Evolutionary conservation across 257 asterid species (phyloP), one percentile per base, ranked within the genome.

Genomic region (Gentiana macrophylla): DNA sequence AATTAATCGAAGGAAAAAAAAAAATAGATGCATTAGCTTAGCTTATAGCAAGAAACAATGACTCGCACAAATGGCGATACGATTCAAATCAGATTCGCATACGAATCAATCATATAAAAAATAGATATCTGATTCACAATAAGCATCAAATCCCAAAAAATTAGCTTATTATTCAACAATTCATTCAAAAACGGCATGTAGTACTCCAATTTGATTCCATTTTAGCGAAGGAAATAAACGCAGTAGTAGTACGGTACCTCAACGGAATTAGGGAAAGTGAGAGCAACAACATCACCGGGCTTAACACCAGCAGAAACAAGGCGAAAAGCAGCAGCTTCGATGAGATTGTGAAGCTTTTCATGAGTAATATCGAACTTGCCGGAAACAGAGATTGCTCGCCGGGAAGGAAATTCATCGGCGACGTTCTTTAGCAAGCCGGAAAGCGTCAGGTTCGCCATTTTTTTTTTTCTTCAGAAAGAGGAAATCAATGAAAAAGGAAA

Each of bases 231-330:
- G 33, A 10, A 50, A 49, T 32, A 60, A 36, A 6, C 35, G 4
- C 63, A 24, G 24, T 24, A 24, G 24, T 24, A 24, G 24, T 24
- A 24, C 24, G 24, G 24, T 24, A 88, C 99, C 94, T 92, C 99
- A 15, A 85, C 79, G 55, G 94, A 74, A 68, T 88, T 92, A 13
- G 99, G 94, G 68, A 92, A 92, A 46, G 97, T 88, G 38, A 92
- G 94, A 50, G 95, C 99, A 38, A 92, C 77, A 37, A 86, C 94
- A 15, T 92, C 95, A 32, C 89, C 89, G 0, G 84, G 86, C 12
- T 67, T 70, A 43, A 92, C 80, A 50, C 99, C 97, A 66, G 95
- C 86, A 61, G 94, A 71, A 43, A 83, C 15, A 45, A 92, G 95
- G 3, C 72, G 68, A 8, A 83, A 77, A 57, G 95, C 99, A 57